phyloP scores from a whole-genome alignment of 768 basidiomycete species.

The Boletus subparvulus region DNA sequence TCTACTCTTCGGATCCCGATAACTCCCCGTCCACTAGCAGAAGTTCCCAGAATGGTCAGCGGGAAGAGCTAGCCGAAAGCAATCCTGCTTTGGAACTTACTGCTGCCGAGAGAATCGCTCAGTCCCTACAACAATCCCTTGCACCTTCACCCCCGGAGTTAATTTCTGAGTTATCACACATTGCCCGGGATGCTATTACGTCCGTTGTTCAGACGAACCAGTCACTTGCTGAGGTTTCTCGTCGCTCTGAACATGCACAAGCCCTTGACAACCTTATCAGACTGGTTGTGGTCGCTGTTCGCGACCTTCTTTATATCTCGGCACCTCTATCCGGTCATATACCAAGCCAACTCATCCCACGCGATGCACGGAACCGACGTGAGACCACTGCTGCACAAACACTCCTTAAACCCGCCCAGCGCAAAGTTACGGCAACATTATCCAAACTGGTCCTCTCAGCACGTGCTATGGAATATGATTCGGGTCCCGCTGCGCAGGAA shows the following conservation, averaged over 20 bases:
- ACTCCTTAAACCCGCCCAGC: slow-evolving; percentile 74
- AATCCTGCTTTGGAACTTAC: slow-evolving; percentile 47
- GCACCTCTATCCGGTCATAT: slow-evolving; percentile 61
- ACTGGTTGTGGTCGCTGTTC: slow-evolving; percentile 66
- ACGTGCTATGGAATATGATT: slow-evolving; percentile 86
- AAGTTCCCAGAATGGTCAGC: slow-evolving; percentile 31
- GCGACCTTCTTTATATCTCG: slow-evolving; percentile 72
- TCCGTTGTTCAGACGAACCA: slow-evolving; percentile 60
- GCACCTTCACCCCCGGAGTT: slow-evolving; percentile 56
- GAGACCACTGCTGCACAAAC: slow-evolving; percentile 48
- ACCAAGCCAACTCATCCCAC: slow-evolving; percentile 52
- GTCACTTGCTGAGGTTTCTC: slow-evolving; percentile 43
- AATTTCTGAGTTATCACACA: slow-evolving; percentile 59
- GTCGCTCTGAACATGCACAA: slow-evolving; percentile 53
- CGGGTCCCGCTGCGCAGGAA: slow-evolving; percentile 58
- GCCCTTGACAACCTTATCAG: slow-evolving; percentile 64
- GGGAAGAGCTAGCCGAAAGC: slow-evolving; percentile 20
- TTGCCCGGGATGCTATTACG: slow-evolving; percentile 58
- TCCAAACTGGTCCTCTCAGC: slow-evolving; percentile 88
- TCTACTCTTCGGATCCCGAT: slow-evolving; percentile 35
- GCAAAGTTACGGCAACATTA: slow-evolving; percentile 85
- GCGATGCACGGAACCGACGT: slow-evolving; percentile 45
- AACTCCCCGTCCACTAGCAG: slow-evolving; percentile 32
- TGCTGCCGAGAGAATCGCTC: slow-evolving; percentile 65
- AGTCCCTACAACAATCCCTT: slow-evolving; percentile 59